Evolutionary conservation across 2,329 filamentous ascomycete genomes (phyloP), one percentile per base, ranked within the genome.

Genomic region (Cladosporium sp.): DNA sequence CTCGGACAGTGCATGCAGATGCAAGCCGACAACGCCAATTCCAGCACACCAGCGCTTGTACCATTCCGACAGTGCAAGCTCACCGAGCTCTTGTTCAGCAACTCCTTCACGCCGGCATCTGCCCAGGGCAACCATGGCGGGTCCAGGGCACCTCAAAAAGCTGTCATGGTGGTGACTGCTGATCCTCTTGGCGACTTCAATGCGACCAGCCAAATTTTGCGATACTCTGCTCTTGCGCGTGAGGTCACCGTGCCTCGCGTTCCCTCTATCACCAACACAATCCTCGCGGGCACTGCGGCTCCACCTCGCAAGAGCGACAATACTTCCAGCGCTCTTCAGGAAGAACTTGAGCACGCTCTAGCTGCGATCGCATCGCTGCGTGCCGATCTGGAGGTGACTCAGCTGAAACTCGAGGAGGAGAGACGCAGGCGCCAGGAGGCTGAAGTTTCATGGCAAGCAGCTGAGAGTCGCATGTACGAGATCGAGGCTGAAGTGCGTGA

Each of bases 1-100:
- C 82, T 99, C 1, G 94, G 94, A 0, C 94, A 97, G 70, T 99
- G 94, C 70, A 82, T 99, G 66, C 93, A 97, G 71, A 93, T 96
- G 81, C 93, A 97, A 71, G 92, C 88, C 59, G 90, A 93, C 65
- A 81, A 86, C 32, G 86, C 87, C 42, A 86, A 80, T 61, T 86
- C 85, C 12, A 62, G 64, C 15, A 63, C 60, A 5, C 58, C 60
- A 12, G 48, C 60, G 1, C 84, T 82, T 69, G 19, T 97, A 87
- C 77, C 91, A 81, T 61, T 89, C 87, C 73, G 78, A 36, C 78
- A 80, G 63, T 80, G 78, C 71, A 80, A 80, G 62, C 74, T 80
- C 56, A 80, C 78, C 22, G 78, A 80, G 60, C 71, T 80, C 5
- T 74, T 80, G 59, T 80, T 80, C 70, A 77, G 74, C 56, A 80